A percentile compares a stretch with the other conserved stretches of the same genome.
These are phyloP conservation scores for Carpinus viminea DNA, from an alignment of 306 rosid species.

Conservation along the genomic window DNA sequence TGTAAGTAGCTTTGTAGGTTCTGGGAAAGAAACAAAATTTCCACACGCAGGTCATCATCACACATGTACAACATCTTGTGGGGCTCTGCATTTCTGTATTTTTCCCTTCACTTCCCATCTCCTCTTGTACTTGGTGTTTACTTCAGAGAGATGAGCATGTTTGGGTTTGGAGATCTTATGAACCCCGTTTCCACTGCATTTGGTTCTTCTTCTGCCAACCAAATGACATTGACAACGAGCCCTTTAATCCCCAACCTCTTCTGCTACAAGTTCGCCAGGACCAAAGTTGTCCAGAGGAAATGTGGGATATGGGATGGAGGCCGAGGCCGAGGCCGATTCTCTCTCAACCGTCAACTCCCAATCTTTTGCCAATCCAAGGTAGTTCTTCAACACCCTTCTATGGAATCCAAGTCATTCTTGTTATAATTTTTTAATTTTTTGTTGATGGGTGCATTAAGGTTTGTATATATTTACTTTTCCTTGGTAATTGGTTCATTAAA, in stretches of 20 bases:
- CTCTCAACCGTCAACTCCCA: slow-evolving; percentile 30
- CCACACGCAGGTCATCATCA: no score
- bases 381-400: slow-evolving; percentile 16
- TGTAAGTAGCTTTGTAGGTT: no score
- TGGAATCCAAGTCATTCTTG: not conserved
- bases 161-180: slow-evolving; percentile 1
- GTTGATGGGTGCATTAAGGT: no score
- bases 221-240: slow-evolving; percentile 31
- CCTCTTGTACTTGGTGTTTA: not conserved
- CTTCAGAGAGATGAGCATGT: not conserved
- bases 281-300: slow-evolving; percentile 9
- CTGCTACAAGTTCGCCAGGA: slow-evolving; percentile 16
- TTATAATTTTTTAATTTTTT: no score
- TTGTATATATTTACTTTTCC: not conserved
- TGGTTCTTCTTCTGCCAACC: slow-evolving; percentile 20
- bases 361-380: slow-evolving; percentile 61
- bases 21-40: no score
- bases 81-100: no score
- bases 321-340: slow-evolving; percentile 20
- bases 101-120: not conserved
- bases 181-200: not conserved
- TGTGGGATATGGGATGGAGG: slow-evolving; percentile 14
- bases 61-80: no score
- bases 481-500: not conserved
- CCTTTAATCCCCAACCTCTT: slow-evolving; percentile 30